These are phyloP conservation scores for Gynandropsis gynandra DNA, from an alignment of 345 rosid species.

Conservation along the genomic window DNA sequence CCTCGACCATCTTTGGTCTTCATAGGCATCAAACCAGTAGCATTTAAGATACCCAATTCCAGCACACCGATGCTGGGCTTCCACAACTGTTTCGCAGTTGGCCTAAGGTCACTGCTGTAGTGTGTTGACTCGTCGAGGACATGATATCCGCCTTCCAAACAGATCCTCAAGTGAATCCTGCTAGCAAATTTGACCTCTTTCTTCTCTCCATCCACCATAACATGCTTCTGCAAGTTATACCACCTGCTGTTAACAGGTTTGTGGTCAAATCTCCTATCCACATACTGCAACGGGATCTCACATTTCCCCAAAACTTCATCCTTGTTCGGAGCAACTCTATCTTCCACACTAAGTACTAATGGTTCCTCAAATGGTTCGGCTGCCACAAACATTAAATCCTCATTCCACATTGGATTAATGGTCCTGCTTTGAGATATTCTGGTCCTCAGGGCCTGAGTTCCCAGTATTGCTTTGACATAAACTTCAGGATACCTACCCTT, in stretches of 20 bases:
- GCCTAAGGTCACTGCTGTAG: slow-evolving; percentile 89
- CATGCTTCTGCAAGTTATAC: slow-evolving; percentile 71
- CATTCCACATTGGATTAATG: slow-evolving; percentile 86
- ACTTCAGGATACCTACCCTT: slow-evolving; percentile 75
- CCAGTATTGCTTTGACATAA: slow-evolving; percentile 58
- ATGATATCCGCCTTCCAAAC: slow-evolving; percentile 93
- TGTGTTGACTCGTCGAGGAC: slow-evolving; percentile 89
- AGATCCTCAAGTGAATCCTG: slow-evolving; percentile 79
- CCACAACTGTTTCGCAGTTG: slow-evolving; percentile 88
- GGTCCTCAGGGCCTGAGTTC: slow-evolving; percentile 57
- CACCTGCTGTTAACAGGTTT: slow-evolving; percentile 62
- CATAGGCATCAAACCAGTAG: slow-evolving; percentile 81
- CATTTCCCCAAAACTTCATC: slow-evolving; percentile 71
- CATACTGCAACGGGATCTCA: slow-evolving; percentile 41
- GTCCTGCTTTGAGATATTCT: slow-evolving; percentile 52
- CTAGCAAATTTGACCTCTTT: slow-evolving; percentile 74
- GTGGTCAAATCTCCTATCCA: slow-evolving; percentile 69
- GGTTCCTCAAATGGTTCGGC: slow-evolving; percentile 88
- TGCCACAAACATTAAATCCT: slow-evolving; percentile 91
- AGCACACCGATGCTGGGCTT: slow-evolving; percentile 74
- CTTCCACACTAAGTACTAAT: slow-evolving; percentile 68
- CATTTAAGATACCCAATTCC: slow-evolving; percentile 72
- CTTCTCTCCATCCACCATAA: slow-evolving; percentile 58
- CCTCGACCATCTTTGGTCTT: slow-evolving; percentile 80
- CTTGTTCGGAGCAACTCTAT: slow-evolving; percentile 74